A percentile compares a stretch with the other conserved stretches of the same genome.
Conservation (phyloP, 2,329 filamentous ascomycete species). For the Cadophora sp. region DNA sequence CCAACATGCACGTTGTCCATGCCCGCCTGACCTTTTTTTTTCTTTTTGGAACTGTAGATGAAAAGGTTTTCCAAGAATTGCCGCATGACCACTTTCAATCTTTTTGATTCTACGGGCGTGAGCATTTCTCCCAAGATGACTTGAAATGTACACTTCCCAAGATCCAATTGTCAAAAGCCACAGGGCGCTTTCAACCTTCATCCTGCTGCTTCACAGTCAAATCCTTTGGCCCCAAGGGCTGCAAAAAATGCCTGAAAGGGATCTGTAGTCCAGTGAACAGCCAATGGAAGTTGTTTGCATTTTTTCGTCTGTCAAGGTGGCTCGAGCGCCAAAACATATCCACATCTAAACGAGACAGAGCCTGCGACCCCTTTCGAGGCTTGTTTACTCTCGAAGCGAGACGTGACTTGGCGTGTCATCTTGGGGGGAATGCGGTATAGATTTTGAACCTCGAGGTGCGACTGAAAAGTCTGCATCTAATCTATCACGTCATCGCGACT, state of each 20-base stretch:
- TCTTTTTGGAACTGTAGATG: too few species aligned
- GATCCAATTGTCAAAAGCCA: not conserved
- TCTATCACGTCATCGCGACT: not conserved
- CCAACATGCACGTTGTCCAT: not conserved
- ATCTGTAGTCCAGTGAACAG: not conserved
- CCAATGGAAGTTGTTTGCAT: not conserved
- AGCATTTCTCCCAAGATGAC: not conserved
- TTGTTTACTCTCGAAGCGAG: constrained; percentile 13
- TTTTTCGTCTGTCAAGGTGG: not conserved
- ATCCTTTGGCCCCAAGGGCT: not conserved
- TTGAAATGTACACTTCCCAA: not conserved
- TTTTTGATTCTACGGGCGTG: not conserved
- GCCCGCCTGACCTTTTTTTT: not conserved
- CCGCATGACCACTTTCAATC: not conserved
- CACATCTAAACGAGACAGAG: not conserved
- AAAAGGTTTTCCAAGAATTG: not conserved
- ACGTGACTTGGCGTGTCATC: not conserved
- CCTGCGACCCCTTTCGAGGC: not conserved
- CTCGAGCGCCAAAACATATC: not conserved
- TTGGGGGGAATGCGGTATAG: not conserved
- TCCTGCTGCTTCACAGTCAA: not conserved
- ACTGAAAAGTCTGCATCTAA: not conserved
- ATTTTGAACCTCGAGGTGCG: not conserved
- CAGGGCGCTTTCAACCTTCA: not conserved
- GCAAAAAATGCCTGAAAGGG: not conserved